Base-by-base conservation (phyloP, 805 yeast species). In the Millerago galiae region DNA sequence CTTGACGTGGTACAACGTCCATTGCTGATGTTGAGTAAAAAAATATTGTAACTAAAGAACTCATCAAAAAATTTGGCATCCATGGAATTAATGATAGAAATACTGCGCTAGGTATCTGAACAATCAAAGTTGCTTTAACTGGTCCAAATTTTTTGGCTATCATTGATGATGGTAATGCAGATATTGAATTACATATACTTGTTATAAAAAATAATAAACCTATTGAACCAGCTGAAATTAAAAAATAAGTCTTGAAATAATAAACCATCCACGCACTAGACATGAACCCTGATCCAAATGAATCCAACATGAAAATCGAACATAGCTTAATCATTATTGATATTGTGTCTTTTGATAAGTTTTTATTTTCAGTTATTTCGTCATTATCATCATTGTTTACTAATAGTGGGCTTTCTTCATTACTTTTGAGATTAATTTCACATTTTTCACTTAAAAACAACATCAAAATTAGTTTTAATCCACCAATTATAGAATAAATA, bases 1-100 rank as follows among this genome's bases (percentile, higher is more conserved):
- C 76, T 62, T 88, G 96, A 40, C 97, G 74, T 7, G 96, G 96
- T 3, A 88, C 93, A 25, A 88, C 95, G 58, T 89, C 97, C 90
- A 89, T 87, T 2, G 90, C 77, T 2, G 81, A 70, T 1, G 87
- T 76, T 2, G 81, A 64, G 45, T 79, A 79, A 49, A 85, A 77
- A 21, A 74, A 57, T 16, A 81, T 50, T 28, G 83, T 66, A 6
- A 77, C 60, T 0, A 64, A 42, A 24, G 83, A 68, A 0, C 91
- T 83, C 2, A 55, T 37, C 0, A 58, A 45, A n/a, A 66, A 47
- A 31, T 54, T 54, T 17, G 47, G 45, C 14, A 71, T 67, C 8
- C 71, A 62, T 5, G 87, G 85, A 10, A 79, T 67, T 12, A 69
- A 38, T 2, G 76, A 68, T 52, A 81, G 74, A 46, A 85, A 77